A percentile compares a stretch with the other conserved stretches of the same genome.
phyloP scores from a whole-genome alignment of 2,329 filamentous ascomycete genomes.

The Penicillium occitanis region DNA sequence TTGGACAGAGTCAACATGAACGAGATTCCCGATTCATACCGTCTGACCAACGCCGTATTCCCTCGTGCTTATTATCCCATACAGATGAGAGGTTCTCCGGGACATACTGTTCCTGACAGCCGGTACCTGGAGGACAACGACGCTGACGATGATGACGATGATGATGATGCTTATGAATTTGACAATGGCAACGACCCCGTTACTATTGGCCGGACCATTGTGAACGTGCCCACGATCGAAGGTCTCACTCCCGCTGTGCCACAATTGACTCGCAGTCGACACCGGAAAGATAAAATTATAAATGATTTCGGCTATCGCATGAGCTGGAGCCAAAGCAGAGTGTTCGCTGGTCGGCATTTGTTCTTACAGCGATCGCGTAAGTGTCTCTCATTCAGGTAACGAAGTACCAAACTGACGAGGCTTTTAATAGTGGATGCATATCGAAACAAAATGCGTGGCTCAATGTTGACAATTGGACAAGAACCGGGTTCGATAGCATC shows the following conservation, averaged over 20 bases:
- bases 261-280: conserved; percentile 65
- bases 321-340: conserved; percentile 93
- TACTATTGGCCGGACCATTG: conserved; percentile 49
- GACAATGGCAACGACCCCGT: conserved; percentile 31
- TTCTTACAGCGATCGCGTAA: conserved; percentile 89
- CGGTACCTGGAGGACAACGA: conserved; percentile 59
- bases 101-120: conserved; percentile 66
- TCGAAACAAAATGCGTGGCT: conserved; percentile 82
- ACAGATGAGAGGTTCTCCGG: conserved; percentile 85
- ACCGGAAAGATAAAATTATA: conserved; percentile 80
- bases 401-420: not conserved
- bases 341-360: conserved; percentile 80
- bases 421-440: conserved; percentile 76
- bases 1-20: conserved; percentile 92
- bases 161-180: conserved; percentile 30
- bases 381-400: conserved; percentile 42
- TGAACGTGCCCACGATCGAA: conserved; percentile 62
- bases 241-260: conserved; percentile 77
- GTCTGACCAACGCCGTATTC: conserved; percentile 84
- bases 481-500: conserved; percentile 72
- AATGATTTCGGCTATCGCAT: conserved; percentile 94
- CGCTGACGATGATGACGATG: conserved; percentile 57
- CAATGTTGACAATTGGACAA: conserved; percentile 75
- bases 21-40: conserved; percentile 94
- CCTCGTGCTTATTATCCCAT: conserved; percentile 89